Base-by-base conservation (phyloP, 108 stramenopile genomes). In the Nitzschia sp. region DNA sequence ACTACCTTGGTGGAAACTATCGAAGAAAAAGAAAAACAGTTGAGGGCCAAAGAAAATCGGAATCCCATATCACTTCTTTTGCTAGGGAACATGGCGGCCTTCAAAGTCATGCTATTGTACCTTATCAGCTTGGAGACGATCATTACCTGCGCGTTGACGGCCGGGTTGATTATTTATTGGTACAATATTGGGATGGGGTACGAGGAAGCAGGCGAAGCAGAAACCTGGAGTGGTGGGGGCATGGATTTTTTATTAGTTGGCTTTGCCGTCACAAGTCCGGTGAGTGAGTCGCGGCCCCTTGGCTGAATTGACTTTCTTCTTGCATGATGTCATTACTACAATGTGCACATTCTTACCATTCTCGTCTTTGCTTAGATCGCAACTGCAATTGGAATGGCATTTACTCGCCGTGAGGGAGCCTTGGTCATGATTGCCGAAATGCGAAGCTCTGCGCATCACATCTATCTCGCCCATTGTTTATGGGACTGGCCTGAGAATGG, bases 401-500 rank as follows among this genome's bases (percentile, higher is more conserved):
- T 78, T 50, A 54, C 45, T 29, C 53, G 85, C 23, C 53, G 85
- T 19, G 85, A 86, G 57, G 29, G 47, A 21, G 85, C 85, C 17
- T 65, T 85, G 58, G 47, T 45, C 31, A 69, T 59, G 6, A 64
- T 85, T 64, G 78, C 75, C 9, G 48, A 47, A 4, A 73, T 77
- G 61, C 71, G 78, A n/a, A 62, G 63, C n/a, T 68, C 77, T 36
- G 35, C 68, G 19, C 69, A 59, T 45, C 79, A 82, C 46, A 6
- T 85, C 0, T 83, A 79, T 31, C 22, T 82, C 55, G 85, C 81
- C 1, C 85, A 85, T 47, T 52, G 63, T 0, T 50, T 66, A 11
- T 85, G 85, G 85, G 85, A 85, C 64, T 85, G 85, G 85, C 48
- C 34, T 33, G 48, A 79, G 69, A 31, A 59, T 48, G 13, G 71